These are phyloP conservation scores for Colletotrichum orchidophilum DNA, from an alignment of 2,329 filamentous ascomycete genomes.

Conservation along the genomic window DNA sequence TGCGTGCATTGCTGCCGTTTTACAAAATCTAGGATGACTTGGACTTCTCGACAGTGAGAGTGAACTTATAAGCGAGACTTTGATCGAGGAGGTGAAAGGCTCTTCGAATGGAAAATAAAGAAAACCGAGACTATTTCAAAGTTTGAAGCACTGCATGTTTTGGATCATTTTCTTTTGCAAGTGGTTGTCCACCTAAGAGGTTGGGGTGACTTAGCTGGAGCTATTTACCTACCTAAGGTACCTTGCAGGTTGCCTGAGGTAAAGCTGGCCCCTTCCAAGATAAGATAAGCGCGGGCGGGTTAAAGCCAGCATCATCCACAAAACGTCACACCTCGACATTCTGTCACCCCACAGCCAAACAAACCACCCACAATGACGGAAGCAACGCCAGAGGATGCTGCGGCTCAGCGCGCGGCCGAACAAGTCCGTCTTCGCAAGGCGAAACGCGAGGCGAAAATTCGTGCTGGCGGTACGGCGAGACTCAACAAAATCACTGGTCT, in stretches of 20 bases:
- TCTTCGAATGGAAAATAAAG: too few species aligned
- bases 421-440: conserved; percentile 82
- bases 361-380: conserved; percentile 50
- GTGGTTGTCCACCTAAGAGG: background rate
- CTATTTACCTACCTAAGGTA: background rate
- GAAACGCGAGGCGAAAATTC: conserved; percentile 81
- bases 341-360: conserved; percentile 8
- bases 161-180: too few species aligned
- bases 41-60: background rate
- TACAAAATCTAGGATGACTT: background rate
- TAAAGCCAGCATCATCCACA: conserved; percentile 20
- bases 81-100: background rate
- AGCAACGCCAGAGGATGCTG: conserved; percentile 54
- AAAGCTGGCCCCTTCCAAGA: conserved; percentile 16
- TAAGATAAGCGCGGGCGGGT: conserved; percentile 33
- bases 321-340: conserved; percentile 25
- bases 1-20: background rate
- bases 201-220: background rate
- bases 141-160: too few species aligned
- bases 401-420: conserved; percentile 63
- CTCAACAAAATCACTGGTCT: conserved; percentile 80
- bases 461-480: conserved; percentile 73
- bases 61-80: background rate
- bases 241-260: too few species aligned
- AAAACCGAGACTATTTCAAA: background rate